Conservation (phyloP, 2,329 filamentous ascomycete species). For the Pseudogymnoascus verrucosus region DNA sequence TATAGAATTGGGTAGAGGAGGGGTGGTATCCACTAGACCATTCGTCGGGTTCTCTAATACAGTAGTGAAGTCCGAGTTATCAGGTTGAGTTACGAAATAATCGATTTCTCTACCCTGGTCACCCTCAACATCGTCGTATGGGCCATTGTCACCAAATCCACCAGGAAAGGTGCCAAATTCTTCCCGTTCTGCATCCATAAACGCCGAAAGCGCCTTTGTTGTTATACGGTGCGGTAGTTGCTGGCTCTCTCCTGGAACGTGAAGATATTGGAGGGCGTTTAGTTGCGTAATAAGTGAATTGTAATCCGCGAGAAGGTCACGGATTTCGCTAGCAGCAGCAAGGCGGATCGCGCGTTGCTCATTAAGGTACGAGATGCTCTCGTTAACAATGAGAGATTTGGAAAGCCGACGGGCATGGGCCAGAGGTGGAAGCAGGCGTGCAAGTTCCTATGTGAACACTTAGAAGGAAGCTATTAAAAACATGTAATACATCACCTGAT, state of each 20-base stretch:
- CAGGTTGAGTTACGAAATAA: not conserved
- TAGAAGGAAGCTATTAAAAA: not conserved
- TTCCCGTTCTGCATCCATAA: slow-evolving; percentile 16
- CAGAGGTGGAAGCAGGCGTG: slow-evolving; percentile 18
- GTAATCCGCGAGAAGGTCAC: slow-evolving; percentile 16
- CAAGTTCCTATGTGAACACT: slow-evolving; percentile 17
- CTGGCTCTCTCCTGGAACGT: not conserved
- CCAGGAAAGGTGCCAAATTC: slow-evolving; percentile 18
- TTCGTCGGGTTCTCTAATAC: not conserved
- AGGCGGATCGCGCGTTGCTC: slow-evolving; percentile 14
- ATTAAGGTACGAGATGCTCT: slow-evolving; percentile 18
- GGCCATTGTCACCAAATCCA: slow-evolving; percentile 20
- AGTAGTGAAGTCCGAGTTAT: not conserved
- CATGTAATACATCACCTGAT: not conserved
- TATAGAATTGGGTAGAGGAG: not conserved
- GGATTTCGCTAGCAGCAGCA: slow-evolving; percentile 14
- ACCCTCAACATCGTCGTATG: slow-evolving; percentile 13
- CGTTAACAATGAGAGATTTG: slow-evolving; percentile 21
- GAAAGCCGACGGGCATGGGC: slow-evolving; percentile 18
- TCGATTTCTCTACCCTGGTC: not conserved
- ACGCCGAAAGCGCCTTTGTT: not conserved
- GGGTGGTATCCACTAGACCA: not conserved
- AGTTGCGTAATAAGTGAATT: slow-evolving; percentile 18
- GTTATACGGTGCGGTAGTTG: slow-evolving; percentile 12
- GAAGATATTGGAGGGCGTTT: not conserved